Evolutionary conservation across 2,329 filamentous ascomycete species (phyloP), one percentile per base, ranked within the genome.

Genomic region (Pochonia chlamydosporia): DNA sequence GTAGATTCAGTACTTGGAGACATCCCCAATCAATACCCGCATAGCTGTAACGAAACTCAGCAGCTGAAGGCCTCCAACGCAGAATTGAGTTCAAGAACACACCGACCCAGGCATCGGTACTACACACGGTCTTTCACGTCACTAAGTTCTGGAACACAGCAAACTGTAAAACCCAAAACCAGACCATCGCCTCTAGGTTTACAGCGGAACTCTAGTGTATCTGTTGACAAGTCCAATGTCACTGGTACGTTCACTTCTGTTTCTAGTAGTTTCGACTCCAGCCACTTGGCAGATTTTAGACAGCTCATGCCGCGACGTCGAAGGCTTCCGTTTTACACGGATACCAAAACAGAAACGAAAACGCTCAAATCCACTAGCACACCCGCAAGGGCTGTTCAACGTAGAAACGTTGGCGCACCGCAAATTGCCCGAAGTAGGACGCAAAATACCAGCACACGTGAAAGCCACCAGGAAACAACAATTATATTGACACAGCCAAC

Each of bases 221-320:
- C 21, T 8, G 10, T 21, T 5, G 7, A 4, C 13, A 28, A 8
- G 11, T 11, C 14, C 11, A n/a, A 10, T 9, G 4, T 24, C 9
- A 18, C 18, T 18, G 35, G 23, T 33, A 26, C 37, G 8, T 10
- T 18, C 5, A 10, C 20, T 13, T 5, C 35, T 11, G 4, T 20
- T 18, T 44, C 16, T 20, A 26, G 9, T 23, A 40, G 25, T 35
- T 48, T 30, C 16, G 35, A 21, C 28, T 43, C 39, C 13, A 31
- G 13, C 9, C 21, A 24, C 26, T 14, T 33, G 2, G 24, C 43
- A 9, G 47, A 55, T 25, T 65, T 64, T 44, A 59, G 57, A 18
- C 48, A 58, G 33, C 42, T 57, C 2, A 60, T 66, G 59, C 63
- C 63, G 3, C 56, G 37, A 13, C 62, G 61, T 36, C 60, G 63